phyloP scores from a whole-genome alignment of 1,139 yeast species.

The Yamadazyma trypodendri region DNA sequence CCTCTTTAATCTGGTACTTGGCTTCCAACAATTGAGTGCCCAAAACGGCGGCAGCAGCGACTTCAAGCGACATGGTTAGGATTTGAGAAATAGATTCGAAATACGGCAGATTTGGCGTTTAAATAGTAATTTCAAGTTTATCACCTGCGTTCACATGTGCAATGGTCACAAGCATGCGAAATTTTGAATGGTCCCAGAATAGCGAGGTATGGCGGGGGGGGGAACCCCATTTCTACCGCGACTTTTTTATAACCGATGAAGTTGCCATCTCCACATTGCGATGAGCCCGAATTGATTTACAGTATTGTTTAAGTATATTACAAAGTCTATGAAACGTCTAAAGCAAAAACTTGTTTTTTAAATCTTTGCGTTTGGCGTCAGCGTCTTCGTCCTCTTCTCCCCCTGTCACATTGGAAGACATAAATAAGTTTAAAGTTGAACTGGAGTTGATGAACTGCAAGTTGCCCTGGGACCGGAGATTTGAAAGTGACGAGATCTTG shows the following conservation, averaged over 20 bases:
- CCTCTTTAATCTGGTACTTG: conserved; percentile 54
- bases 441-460: conserved; percentile 14
- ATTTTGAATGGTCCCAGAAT: not conserved
- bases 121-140: not conserved
- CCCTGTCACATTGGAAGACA: conserved; percentile 6
- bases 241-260: no score
- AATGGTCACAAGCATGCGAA: conserved; percentile 1
- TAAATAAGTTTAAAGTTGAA: conserved; percentile 16
- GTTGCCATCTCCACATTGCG: not conserved
- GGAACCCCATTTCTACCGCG: no score
- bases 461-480: conserved; percentile 13
- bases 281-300: not conserved
- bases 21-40: conserved; percentile 50
- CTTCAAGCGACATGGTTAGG: conserved; percentile 23
- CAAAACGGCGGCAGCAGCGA: conserved; percentile 44
- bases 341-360: conserved; percentile 14
- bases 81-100: no score
- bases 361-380: conserved; percentile 6
- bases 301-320: no score
- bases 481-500: conserved; percentile 16
- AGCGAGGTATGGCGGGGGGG: not conserved
- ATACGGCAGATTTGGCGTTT: not conserved
- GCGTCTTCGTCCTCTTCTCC: conserved; percentile 6
- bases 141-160: conserved; percentile 1
- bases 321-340: no score